A percentile compares a stretch with the other conserved stretches of the same genome.
Evolutionary conservation across 495 filamentous ascomycete species (phyloP).

Genomic region (Podospora sp.): DNA sequence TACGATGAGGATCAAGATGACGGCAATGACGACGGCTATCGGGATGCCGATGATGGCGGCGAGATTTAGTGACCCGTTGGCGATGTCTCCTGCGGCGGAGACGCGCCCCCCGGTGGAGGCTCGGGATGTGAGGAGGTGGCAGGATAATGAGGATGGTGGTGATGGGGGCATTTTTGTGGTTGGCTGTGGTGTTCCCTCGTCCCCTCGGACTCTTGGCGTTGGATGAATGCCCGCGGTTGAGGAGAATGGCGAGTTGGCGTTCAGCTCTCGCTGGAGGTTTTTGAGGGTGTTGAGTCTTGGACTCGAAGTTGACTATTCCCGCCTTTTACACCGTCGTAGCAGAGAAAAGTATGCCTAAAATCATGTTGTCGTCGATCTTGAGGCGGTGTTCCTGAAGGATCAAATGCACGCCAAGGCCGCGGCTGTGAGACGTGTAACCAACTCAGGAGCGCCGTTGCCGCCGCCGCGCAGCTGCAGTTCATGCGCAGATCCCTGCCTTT

Average conservation of each 20-base stretch:
- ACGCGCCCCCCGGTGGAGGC: neutral
- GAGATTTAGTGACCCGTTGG: neutral
- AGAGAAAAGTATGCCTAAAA: too few species aligned
- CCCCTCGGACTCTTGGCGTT: too few species aligned
- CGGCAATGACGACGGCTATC: neutral
- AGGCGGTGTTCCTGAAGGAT: conserved; percentile 3
- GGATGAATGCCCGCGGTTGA: too few species aligned
- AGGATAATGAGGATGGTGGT: neutral
- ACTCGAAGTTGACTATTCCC: too few species aligned
- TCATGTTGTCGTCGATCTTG: neutral
- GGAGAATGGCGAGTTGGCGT: too few species aligned
- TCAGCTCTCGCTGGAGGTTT: too few species aligned
- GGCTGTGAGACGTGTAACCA: neutral
- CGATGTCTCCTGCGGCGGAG: neutral
- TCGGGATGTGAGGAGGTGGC: neutral
- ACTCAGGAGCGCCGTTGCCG: neutral
- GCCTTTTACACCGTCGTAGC: too few species aligned
- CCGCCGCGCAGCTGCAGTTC: neutral
- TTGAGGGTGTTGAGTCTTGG: too few species aligned
- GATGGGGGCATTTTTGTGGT: too few species aligned
- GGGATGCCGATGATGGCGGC: neutral
- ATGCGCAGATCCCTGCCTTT: neutral
- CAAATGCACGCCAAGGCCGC: neutral
- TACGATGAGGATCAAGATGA: neutral
- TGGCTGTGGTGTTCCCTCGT: too few species aligned